Percentiles rank a stretch among this genome's conserved stretches.
Evolutionary conservation across 345 rosid species (phyloP).

Genomic region (Eucalyptus polybractea): DNA sequence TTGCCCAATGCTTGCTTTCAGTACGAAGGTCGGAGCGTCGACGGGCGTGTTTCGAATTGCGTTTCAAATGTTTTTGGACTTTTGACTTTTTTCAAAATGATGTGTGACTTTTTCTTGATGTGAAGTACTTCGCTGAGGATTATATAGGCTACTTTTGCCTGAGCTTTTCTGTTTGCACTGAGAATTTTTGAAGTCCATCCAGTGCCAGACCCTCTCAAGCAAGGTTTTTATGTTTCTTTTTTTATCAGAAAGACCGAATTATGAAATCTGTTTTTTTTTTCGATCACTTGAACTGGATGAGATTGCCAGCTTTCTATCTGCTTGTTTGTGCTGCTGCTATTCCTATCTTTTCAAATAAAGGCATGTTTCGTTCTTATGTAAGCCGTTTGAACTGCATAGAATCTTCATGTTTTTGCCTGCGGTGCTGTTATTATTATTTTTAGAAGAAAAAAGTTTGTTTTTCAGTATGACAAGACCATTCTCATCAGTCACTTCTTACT

Average conservation of each 20-base stretch:
- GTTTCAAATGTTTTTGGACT: background rate
- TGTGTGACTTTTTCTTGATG: background rate
- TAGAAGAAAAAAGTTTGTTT: background rate
- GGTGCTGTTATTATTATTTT: background rate
- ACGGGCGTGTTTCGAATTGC: background rate
- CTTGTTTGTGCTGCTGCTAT: background rate
- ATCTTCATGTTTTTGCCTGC: background rate
- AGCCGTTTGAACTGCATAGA: background rate
- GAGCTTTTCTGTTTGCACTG: background rate
- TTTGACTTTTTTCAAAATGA: background rate
- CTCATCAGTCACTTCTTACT: background rate
- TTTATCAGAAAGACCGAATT: background rate
- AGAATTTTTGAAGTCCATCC: background rate
- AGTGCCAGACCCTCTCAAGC: background rate
- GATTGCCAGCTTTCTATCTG: background rate
- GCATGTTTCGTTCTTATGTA: background rate
- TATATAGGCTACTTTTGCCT: background rate
- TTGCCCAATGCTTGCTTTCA: background rate
- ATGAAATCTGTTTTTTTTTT: background rate
- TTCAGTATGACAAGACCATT: background rate
- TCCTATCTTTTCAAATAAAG: background rate
- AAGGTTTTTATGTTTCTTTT: background rate
- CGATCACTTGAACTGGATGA: background rate
- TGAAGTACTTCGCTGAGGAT: background rate
- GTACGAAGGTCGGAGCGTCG: background rate